Percentiles rank a stretch among this genome's conserved stretches.
Conservation (phyloP, 768 basidiomycete genomes). For the Mycena latifolia region DNA sequence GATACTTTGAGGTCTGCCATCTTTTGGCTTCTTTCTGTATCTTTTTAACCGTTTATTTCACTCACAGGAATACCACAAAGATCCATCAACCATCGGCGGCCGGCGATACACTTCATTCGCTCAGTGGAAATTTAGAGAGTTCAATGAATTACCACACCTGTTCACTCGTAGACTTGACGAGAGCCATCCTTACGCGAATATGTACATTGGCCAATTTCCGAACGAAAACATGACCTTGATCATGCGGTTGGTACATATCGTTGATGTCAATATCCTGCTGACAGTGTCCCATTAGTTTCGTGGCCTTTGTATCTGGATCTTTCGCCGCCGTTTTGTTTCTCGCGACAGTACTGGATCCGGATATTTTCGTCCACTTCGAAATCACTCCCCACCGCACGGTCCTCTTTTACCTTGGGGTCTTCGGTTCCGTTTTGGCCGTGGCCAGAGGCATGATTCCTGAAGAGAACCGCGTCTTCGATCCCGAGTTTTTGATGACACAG, state of each 20-base stretch:
- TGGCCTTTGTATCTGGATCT: slow-evolving; percentile 96
- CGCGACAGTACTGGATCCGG: slow-evolving; percentile 93
- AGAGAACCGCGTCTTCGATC: slow-evolving; percentile 93
- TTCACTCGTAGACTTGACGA: slow-evolving; percentile 89
- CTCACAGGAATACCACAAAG: slow-evolving; percentile 95
- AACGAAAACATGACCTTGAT: slow-evolving; percentile 92
- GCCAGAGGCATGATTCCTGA: slow-evolving; percentile 97
- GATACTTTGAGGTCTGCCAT: slow-evolving; percentile 92
- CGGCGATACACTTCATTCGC: slow-evolving; percentile 95
- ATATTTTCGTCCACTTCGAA: slow-evolving; percentile 94
- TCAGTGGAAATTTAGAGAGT: slow-evolving; percentile 99
- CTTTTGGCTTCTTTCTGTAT: neutral
- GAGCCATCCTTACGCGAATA: slow-evolving; percentile 90
- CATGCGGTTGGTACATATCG: slow-evolving; percentile 78
- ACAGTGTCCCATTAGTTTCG: slow-evolving; percentile 69
- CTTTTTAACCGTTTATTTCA: slow-evolving; percentile 24
- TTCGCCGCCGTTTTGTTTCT: slow-evolving; percentile 96
- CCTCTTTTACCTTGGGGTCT: slow-evolving; percentile 91
- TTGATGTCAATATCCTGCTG: slow-evolving; percentile 1
- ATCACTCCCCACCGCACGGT: slow-evolving; percentile 94
- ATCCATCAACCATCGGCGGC: slow-evolving; percentile 94
- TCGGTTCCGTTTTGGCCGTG: slow-evolving; percentile 89
- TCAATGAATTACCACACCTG: slow-evolving; percentile 96
- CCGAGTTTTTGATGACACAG: slow-evolving; percentile 92
- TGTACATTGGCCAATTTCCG: slow-evolving; percentile 98